Evolutionary conservation across 2,329 filamentous ascomycete genomes (phyloP).

Genomic region (Diaporthe velutina): DNA sequence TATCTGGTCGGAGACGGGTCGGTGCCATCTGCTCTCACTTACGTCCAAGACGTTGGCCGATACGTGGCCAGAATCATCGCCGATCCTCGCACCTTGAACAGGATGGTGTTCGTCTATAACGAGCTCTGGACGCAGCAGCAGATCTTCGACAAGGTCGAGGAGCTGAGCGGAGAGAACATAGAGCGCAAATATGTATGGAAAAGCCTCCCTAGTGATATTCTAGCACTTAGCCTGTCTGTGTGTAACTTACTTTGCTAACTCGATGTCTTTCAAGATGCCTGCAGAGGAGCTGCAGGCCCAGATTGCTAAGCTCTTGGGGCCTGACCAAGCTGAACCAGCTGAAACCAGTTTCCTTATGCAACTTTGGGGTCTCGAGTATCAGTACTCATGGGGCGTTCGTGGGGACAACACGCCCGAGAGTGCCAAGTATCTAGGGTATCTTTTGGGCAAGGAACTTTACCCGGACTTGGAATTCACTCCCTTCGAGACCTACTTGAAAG

Average conservation of each 20-base stretch:
- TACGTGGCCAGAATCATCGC: conserved; percentile 64
- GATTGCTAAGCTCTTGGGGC: background rate
- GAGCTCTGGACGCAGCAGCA: conserved; percentile 60
- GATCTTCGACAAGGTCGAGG: conserved; percentile 60
- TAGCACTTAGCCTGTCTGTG: background rate
- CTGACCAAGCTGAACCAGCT: background rate
- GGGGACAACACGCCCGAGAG: conserved; percentile 35
- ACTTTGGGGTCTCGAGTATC: conserved; percentile 20
- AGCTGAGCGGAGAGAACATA: conserved; percentile 61
- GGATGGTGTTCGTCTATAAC: conserved; percentile 62
- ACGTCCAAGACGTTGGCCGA: conserved; percentile 65
- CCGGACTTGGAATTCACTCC: conserved; percentile 28
- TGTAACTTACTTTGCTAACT: background rate
- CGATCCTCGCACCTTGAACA: conserved; percentile 67
- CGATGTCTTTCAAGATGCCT: background rate
- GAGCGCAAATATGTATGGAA: conserved; percentile 52
- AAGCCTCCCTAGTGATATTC: accelerated
- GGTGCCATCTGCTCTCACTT: conserved; percentile 57
- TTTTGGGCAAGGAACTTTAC: conserved; percentile 33
- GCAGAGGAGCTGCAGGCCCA: conserved; percentile 15
- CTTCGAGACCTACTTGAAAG: conserved; percentile 17
- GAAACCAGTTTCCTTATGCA: background rate
- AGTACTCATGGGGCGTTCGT: conserved; percentile 35
- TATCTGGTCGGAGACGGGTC: conserved; percentile 61
- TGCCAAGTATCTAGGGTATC: conserved; percentile 36